phyloP scores from a whole-genome alignment of 1,139 yeast species.

The Yamadazyma blattariae region DNA sequence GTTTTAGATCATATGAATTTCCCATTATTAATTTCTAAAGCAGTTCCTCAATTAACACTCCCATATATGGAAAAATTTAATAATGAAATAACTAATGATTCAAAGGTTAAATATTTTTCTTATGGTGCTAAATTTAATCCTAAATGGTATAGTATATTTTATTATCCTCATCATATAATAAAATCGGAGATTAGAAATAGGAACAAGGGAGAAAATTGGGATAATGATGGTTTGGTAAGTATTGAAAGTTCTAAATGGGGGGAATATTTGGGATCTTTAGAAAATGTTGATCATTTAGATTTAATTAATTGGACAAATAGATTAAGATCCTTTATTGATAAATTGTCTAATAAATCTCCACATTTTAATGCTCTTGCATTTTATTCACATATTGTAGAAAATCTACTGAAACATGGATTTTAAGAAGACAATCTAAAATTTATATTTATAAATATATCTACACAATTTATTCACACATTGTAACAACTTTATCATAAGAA shows the following conservation, averaged over 20 bases:
- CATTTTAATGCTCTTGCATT: conserved; percentile 70
- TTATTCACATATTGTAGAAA: conserved; percentile 72
- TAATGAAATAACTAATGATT: conserved; percentile 47
- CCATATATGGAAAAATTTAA: conserved; percentile 54
- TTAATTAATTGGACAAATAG: conserved; percentile 77
- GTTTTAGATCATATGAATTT: conserved; percentile 37
- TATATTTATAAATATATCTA: too few relatives aligned
- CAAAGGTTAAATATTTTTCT: conserved; percentile 69
- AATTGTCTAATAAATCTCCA: conserved; percentile 32
- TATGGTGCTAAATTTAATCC: conserved; percentile 79
- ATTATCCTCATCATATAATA: conserved; percentile 61
- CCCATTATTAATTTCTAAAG: conserved; percentile 31
- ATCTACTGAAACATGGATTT: conserved; percentile 62
- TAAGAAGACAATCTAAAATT: too few relatives aligned
- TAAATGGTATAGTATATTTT: conserved; percentile 58
- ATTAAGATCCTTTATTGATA: conserved; percentile 34
- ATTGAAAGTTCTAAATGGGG: conserved; percentile 85
- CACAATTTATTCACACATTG: conserved; percentile 15
- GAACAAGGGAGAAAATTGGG: conserved; percentile 17
- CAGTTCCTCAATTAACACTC: conserved; percentile 61
- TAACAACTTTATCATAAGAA: conserved; percentile 34
- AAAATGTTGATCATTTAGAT: conserved; percentile 81
- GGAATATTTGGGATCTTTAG: conserved; percentile 70
- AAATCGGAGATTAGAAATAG: conserved; percentile 20
- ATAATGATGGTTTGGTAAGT: conserved; percentile 85